Base-by-base conservation (phyloP, 805 yeast species). In the Saccharomycopsis schoenii region DNA sequence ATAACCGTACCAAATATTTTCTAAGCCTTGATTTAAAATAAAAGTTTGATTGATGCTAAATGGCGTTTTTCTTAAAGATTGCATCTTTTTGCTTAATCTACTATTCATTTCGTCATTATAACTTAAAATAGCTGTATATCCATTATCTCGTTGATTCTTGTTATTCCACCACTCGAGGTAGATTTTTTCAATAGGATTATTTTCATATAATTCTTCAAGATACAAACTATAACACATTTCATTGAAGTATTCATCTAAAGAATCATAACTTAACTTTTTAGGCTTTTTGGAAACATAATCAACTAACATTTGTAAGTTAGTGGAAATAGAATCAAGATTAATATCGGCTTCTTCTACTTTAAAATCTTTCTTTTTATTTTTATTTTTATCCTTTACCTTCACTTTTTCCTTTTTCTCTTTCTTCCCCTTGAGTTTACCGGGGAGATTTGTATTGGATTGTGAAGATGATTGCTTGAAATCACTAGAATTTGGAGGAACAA, bases 221-320 rank as follows among this genome's bases (percentile, higher is more conserved):
- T 83, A 84, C 60, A 86, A 69, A 59, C 84, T 84, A 70, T 80
- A 80, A 60, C 86, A 79, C 74, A 84, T 80, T 64, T 83, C 84
- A 63, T 78, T 73, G 68, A 79, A 80, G 67, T 86, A 86, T 19
- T 77, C 76, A 10, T 75, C 71, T 66, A 85, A 68, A 36, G 79
- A 73, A 11, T 80, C 80, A 66, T 80, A 85, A 0, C 76, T 71
- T 12, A 63, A 54, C 57, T 81, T 71, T 58, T 73, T 74, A 3
- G 85, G 82, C 41, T 61, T 58, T 42, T 56, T 43, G 17, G 56
- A 43, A 4, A 66, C 70, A 29, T 68, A 65, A 2, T 79, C 71
- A 6, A 77, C 76, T 52, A 67, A 70, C 54, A 69, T 72, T 42
- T 69, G 68, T 12, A 67, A 59, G 21, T 77, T 69, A 10, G 71